Evolutionary conservation across 441 rosid genomes (phyloP).

Genomic region (Pelargonium fulgidum): DNA sequence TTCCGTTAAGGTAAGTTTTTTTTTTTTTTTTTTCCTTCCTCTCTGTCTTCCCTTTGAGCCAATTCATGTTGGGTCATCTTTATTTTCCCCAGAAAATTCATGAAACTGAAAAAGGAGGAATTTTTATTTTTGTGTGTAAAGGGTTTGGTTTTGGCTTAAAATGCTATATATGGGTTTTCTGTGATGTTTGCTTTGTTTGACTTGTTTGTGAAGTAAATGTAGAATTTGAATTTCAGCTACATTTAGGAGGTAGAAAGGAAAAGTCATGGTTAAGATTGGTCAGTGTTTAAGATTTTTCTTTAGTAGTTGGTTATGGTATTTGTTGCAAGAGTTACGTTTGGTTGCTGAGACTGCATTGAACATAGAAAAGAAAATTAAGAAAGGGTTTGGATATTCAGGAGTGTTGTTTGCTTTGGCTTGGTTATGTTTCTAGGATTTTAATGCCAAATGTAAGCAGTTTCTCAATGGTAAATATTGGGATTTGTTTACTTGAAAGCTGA

Average conservation of each 20-base stretch:
- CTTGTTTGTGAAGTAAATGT: neutral
- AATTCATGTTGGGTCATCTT: neutral
- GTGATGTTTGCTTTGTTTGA: neutral
- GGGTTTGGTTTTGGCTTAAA: neutral
- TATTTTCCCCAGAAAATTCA: too few species aligned
- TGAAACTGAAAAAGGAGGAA: too few species aligned
- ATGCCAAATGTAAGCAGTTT: neutral
- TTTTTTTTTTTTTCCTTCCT: neutral
- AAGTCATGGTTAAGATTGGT: neutral
- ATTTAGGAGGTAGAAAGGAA: neutral
- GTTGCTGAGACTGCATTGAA: neutral
- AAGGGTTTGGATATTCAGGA: neutral
- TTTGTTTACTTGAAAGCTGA: too few species aligned
- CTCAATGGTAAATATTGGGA: too few species aligned
- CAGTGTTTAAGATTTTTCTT: too few species aligned
- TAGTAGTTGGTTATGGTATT: too few species aligned
- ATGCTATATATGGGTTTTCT: neutral
- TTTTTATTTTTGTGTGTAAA: too few species aligned
- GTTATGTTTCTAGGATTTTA: neutral
- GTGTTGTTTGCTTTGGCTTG: neutral
- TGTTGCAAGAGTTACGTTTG: neutral
- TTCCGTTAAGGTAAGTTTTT: slow-evolving; percentile 52
- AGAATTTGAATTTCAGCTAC: neutral
- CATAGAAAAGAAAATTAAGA: neutral
- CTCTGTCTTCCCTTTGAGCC: neutral